phyloP scores from a whole-genome alignment of 2,329 filamentous ascomycete species.

The Cercospora zeina region DNA sequence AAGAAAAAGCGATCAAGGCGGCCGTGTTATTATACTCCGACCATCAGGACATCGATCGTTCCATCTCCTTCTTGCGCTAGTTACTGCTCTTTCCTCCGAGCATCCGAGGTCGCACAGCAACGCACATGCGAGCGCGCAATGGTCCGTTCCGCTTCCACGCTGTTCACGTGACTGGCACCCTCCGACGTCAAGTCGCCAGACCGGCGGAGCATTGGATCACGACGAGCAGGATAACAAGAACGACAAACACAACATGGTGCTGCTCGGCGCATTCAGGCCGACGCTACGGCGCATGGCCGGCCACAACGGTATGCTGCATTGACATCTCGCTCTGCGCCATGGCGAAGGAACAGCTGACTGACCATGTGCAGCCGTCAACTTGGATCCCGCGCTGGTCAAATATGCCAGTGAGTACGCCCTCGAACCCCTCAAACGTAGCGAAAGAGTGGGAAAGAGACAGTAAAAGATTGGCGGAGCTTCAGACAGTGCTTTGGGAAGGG shows the following conservation, averaged over 20 bases:
- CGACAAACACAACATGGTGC: conserved; percentile 16
- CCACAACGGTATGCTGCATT: conserved; percentile 39
- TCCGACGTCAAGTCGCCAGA: conserved; percentile 3
- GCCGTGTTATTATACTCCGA: conserved; percentile 3
- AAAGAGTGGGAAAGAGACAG: no score
- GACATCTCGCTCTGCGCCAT: not conserved
- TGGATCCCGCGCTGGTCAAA: conserved; percentile 59
- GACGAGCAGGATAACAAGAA: conserved; percentile 10
- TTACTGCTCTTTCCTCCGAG: not conserved
- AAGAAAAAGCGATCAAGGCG: not conserved
- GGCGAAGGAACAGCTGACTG: conserved; percentile 26
- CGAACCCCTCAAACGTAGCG: not conserved
- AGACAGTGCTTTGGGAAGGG: not conserved
- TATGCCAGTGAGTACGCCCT: conserved; percentile 52
- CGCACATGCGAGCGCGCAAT: not conserved
- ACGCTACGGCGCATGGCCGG: conserved; percentile 40
- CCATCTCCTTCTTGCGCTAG: not conserved
- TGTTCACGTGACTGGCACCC: not conserved
- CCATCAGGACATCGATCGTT: conserved; percentile 12
- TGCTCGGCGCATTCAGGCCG: conserved; percentile 16
- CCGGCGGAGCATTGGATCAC: not conserved
- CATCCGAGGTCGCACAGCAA: conserved; percentile 10
- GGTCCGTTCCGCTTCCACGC: not conserved
- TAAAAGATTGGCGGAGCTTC: not conserved
- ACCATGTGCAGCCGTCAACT: conserved; percentile 46